These are phyloP conservation scores for Lumnitzera racemosa DNA, from an alignment of 345 rosid genomes.

Conservation along the genomic window DNA sequence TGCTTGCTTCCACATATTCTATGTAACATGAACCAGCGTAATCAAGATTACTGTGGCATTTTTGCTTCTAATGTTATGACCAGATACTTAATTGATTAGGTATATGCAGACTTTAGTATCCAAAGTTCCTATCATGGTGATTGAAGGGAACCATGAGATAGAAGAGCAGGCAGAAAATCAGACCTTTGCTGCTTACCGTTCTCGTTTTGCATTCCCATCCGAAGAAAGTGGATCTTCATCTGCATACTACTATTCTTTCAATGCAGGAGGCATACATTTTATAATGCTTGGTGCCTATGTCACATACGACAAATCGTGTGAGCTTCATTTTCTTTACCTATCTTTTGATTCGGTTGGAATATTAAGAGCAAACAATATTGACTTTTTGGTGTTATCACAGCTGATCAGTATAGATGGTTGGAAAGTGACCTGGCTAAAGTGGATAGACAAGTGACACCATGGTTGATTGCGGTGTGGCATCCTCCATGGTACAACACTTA, in stretches of 20 bases:
- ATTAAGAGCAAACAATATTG: background rate
- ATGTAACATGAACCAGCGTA: too few relatives aligned
- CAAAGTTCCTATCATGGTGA: conserved; percentile 71
- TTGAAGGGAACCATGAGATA: conserved; percentile 86
- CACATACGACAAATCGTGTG: conserved; percentile 54
- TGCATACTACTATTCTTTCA: conserved; percentile 70
- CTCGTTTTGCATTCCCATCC: conserved; percentile 81
- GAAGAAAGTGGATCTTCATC: conserved; percentile 69
- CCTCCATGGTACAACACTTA: conserved; percentile 90
- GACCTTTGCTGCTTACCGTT: conserved; percentile 65
- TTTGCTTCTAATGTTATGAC: background rate
- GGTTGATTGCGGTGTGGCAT: conserved; percentile 85
- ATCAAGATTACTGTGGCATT: background rate
- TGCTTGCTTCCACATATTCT: too few relatives aligned
- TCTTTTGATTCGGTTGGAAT: background rate
- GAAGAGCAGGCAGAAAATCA: conserved; percentile 63
- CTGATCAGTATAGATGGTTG: conserved; percentile 75
- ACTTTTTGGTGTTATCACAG: conserved; percentile 27
- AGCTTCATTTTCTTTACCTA: conserved; percentile 5
- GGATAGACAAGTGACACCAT: conserved; percentile 68
- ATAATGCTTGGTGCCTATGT: conserved; percentile 78
- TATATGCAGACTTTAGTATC: conserved; percentile 73
- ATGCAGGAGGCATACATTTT: conserved; percentile 93
- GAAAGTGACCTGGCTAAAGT: conserved; percentile 51
- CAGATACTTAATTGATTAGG: conserved; percentile 22